Evolutionary conservation across 257 asterid species (phyloP), one percentile per base, ranked within the genome.

Genomic region (Lavandula angustifolia): DNA sequence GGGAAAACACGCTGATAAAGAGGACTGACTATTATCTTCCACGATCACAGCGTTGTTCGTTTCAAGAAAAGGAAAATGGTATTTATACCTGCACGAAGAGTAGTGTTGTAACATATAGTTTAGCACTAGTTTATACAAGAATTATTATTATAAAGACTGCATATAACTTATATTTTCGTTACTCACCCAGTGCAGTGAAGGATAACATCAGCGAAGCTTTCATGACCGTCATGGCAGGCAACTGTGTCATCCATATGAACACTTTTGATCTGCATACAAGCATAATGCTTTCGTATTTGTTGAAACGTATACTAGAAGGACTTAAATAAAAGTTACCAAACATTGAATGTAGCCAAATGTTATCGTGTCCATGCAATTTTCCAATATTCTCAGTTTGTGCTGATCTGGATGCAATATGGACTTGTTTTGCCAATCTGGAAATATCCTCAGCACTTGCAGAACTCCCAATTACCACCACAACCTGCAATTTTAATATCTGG

Each of bases 151-250:
- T 14, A 53, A 33, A 6, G 17, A 6, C 38, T 16, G 40, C 5
- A 5, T 40, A 55, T 6, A 62, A 44, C 35, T 16, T n/a, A 55
- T 42, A 55, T 42, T 47, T 50, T 60, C 11, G 9, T 12, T 14
- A 72, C 88, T 29, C 73, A 92, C 99, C 99, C 99, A 0, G 99
- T 94, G 83, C 99, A 94, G 69, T 94, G 89, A 72, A 94, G 81
- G 75, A 94, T 94, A 58, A 80, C 75, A 61, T 87, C 83, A 13
- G 95, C 96, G 27, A 46, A 22, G 68, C 78, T 74, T 69, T 67
- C 52, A 22, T 31, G 60, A 59, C 95, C 94, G 54, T 92, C 94
- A 49, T 57, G 70, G 68, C 89, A 94, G 74, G 69, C 77, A 67
- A 94, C 91, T 0, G 80, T 70, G 67, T 96, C 91, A 76, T 90